Conservation (phyloP, 164 flowering plant species). For the Santalum album region DNA sequence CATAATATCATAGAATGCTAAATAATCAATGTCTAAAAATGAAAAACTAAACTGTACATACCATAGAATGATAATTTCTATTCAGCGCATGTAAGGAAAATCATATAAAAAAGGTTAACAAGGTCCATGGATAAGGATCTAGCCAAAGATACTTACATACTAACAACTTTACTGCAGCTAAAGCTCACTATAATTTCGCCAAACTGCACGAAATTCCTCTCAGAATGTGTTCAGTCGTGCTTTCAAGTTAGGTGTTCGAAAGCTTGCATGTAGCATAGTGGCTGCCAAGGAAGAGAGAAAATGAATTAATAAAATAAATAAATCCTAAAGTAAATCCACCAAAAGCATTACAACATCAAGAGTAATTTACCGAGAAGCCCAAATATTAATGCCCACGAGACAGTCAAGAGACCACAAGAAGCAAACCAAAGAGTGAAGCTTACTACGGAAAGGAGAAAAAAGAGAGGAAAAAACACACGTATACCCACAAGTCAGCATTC, state of each 20-base stretch:
- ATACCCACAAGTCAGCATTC: slow-evolving; percentile 4
- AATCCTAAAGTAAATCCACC: neutral
- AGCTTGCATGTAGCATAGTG: slow-evolving; percentile 90
- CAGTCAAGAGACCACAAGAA: slow-evolving; percentile 73
- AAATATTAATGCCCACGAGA: slow-evolving; percentile 65
- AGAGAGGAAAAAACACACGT: neutral
- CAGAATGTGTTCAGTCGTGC: slow-evolving; percentile 96
- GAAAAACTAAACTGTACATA: no score
- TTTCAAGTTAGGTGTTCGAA: slow-evolving; percentile 90
- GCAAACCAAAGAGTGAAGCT: slow-evolving; percentile 78
- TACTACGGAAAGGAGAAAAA: slow-evolving; percentile 31
- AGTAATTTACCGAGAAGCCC: slow-evolving; percentile 66
- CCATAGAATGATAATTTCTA: no score
- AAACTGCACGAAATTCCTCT: slow-evolving; percentile 92
- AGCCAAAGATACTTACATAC: slow-evolving; percentile 18
- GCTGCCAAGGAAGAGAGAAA: slow-evolving; percentile 24
- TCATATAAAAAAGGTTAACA: no score
- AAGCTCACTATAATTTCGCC: slow-evolving; percentile 97
- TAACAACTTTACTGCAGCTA: slow-evolving; percentile 21
- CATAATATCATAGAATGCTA: no score
- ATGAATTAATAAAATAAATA: slow-evolving; percentile 1
- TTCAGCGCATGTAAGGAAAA: no score
- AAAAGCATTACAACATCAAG: neutral
- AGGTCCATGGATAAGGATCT: no score
- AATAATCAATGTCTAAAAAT: no score